phyloP scores from a whole-genome alignment of 2,329 filamentous ascomycete genomes.

The Fusarium transvaalense region DNA sequence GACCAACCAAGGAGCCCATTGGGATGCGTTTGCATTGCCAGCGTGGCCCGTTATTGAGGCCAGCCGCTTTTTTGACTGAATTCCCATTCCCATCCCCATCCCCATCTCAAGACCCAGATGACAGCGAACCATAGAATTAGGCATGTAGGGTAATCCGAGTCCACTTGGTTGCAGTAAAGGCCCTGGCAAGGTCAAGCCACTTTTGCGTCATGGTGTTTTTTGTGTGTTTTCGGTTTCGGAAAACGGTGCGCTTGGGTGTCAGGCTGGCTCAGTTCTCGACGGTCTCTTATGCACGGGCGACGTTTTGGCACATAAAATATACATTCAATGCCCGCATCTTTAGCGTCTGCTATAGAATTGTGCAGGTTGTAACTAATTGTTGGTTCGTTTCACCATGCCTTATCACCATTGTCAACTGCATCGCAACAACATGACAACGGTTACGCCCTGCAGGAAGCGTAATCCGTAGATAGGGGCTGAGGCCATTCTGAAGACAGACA shows the following conservation, averaged over 20 bases:
- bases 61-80: conserved; percentile 31
- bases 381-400: conserved; percentile 16
- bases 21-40: conserved; percentile 43
- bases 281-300: conserved; percentile 29
- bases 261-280: conserved; percentile 23
- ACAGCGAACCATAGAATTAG: conserved; percentile 19
- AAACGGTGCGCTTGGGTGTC: conserved; percentile 39
- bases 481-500: conserved; percentile 22
- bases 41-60: conserved; percentile 44
- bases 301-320: conserved; percentile 24
- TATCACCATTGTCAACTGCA: conserved; percentile 19
- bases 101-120: conserved; percentile 1
- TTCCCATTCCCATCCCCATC: conserved; percentile 1
- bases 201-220: conserved; percentile 41
- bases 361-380: conserved; percentile 16
- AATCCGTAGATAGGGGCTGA: conserved; percentile 33
- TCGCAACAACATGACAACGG: conserved; percentile 34
- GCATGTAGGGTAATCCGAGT: conserved; percentile 41
- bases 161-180: conserved; percentile 42
- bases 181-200: conserved; percentile 35
- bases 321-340: conserved; percentile 18
- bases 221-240: conserved; percentile 35
- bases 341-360: conserved; percentile 16
- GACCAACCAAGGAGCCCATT: conserved; percentile 34
- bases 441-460: conserved; percentile 5